These are phyloP conservation scores for Flaveria robusta DNA, from an alignment of 129 eudicot genomes.

Conservation along the genomic window DNA sequence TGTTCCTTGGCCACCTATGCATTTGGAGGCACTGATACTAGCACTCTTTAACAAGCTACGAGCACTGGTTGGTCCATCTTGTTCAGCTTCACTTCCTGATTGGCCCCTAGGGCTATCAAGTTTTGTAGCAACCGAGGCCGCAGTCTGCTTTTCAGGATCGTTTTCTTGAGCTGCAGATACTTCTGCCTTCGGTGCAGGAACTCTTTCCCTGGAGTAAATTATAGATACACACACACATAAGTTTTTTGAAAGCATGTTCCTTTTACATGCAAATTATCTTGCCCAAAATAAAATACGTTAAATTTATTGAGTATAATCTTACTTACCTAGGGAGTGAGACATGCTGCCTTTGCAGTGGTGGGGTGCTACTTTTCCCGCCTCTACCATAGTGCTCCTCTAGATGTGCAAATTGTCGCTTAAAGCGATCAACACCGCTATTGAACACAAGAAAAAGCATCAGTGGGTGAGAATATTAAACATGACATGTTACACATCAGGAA, in stretches of 20 bases:
- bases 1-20: constrained; percentile 57
- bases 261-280: neutral
- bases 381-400: constrained; percentile 80
- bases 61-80: constrained; percentile 59
- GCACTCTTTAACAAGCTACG: constrained; percentile 94
- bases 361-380: constrained; percentile 70
- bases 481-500: neutral
- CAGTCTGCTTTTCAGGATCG: constrained; percentile 47
- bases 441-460: neutral
- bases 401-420: constrained; percentile 96
- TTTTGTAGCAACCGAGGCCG: constrained; percentile 59
- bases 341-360: constrained; percentile 80
- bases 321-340: constrained; percentile 94
- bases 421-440: constrained; percentile 89
- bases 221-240: neutral
- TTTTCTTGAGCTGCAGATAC: constrained; percentile 30
- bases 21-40: constrained; percentile 92
- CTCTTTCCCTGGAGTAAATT: constrained; percentile 60
- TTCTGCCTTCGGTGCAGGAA: constrained; percentile 74
- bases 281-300: neutral
- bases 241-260: neutral
- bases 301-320: constrained; percentile 1
- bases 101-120: constrained; percentile 60
- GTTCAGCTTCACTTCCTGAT: constrained; percentile 37
- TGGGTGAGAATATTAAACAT: constrained; percentile 6